Evolutionary conservation across 495 filamentous ascomycete species (phyloP).

Genomic region (Pseudevernia furfuracea): DNA sequence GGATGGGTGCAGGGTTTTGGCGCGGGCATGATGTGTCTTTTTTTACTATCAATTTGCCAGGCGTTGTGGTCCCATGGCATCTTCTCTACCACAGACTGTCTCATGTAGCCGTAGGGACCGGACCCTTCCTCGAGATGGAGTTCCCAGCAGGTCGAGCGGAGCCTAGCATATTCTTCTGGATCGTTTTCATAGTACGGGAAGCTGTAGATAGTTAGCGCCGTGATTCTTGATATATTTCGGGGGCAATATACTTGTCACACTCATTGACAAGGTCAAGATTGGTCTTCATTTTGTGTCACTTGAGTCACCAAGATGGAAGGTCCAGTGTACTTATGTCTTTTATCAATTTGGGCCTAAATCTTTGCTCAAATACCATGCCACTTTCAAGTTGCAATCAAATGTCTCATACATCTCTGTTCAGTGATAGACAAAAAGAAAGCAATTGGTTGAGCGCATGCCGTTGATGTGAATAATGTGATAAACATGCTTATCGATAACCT

Average conservation of each 20-base stretch:
- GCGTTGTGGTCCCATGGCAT: constrained; percentile 44
- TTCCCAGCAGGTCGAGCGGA: constrained; percentile 46
- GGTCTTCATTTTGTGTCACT: constrained; percentile 36
- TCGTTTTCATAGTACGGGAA: constrained; percentile 60
- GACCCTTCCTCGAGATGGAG: constrained; percentile 46
- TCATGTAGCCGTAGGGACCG: constrained; percentile 55
- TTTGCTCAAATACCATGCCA: not conserved
- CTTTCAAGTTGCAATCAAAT: not conserved
- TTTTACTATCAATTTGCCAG: constrained; percentile 44
- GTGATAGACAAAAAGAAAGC: too few relatives aligned
- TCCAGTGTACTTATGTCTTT: not conserved
- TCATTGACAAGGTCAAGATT: constrained; percentile 49
- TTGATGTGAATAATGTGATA: not conserved
- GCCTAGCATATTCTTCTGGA: constrained; percentile 40
- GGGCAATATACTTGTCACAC: constrained; percentile 51
- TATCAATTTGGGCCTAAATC: not conserved
- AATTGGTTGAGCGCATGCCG: too few relatives aligned
- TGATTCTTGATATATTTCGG: not conserved
- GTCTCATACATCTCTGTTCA: not conserved
- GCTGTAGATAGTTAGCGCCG: constrained; percentile 35
- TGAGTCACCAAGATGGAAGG: not conserved
- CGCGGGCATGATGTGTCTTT: constrained; percentile 35
- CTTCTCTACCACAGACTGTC: constrained; percentile 47
- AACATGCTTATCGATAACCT: constrained; percentile 13
- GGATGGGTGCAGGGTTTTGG: constrained; percentile 36